phyloP scores from a whole-genome alignment of 805 yeast genomes.

The Kluyveromyces siamensis region DNA sequence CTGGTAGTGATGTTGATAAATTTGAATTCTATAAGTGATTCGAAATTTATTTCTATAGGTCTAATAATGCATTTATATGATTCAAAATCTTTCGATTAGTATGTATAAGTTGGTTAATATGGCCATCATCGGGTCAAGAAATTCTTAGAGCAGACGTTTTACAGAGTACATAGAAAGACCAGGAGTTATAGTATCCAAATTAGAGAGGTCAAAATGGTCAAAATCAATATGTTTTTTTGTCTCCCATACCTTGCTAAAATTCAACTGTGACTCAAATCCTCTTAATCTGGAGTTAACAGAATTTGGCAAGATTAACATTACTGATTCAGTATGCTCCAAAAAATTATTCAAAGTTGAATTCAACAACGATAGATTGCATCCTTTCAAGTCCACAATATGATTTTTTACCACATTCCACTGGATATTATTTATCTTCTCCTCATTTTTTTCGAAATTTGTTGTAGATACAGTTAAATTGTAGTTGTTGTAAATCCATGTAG shows the following conservation, averaged over 20 bases:
- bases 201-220: slow-evolving; percentile 58
- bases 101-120: not conserved
- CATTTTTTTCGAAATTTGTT: slow-evolving; percentile 12
- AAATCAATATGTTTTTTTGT: slow-evolving; percentile 50
- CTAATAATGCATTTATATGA: not conserved
- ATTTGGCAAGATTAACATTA: slow-evolving; percentile 14
- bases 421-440: slow-evolving; percentile 15
- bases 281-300: slow-evolving; percentile 18
- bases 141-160: not conserved
- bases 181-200: slow-evolving; percentile 41
- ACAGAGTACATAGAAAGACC: slow-evolving; percentile 54
- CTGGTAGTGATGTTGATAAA: slow-evolving; percentile 92
- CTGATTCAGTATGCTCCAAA: slow-evolving; percentile 4
- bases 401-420: slow-evolving; percentile 9
- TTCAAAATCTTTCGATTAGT: not conserved
- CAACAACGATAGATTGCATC: slow-evolving; percentile 29
- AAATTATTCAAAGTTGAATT: slow-evolving; percentile 13
- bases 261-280: slow-evolving; percentile 5
- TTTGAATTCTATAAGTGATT: slow-evolving; percentile 87
- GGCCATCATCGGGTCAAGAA: not conserved
- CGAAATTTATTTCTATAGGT: not conserved
- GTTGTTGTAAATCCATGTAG: slow-evolving; percentile 63
- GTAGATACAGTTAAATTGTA: slow-evolving; percentile 16
- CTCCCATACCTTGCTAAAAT: slow-evolving; percentile 23
- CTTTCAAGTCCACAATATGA: slow-evolving; percentile 39